These are phyloP conservation scores for Erigeron canadensis DNA, from an alignment of 129 eudicot genomes.

Conservation along the genomic window DNA sequence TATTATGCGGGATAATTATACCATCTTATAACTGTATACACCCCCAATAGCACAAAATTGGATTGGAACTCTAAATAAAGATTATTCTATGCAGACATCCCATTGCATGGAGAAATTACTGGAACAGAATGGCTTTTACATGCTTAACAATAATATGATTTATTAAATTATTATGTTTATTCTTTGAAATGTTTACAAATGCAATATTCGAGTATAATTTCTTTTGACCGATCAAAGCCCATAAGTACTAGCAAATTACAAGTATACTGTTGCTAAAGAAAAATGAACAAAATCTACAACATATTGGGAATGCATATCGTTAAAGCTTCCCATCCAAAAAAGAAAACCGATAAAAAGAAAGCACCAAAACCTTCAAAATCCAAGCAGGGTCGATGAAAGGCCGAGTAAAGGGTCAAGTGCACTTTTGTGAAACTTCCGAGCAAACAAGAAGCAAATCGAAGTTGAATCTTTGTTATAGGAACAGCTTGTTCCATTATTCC, in stretches of 20 bases:
- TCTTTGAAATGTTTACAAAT: too few species aligned
- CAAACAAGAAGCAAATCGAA: conserved; percentile 66
- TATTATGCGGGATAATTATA: too few species aligned
- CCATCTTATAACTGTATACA: too few species aligned
- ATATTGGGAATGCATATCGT: conserved; percentile 2
- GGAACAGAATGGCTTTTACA: too few species aligned
- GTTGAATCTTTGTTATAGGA: conserved; percentile 45
- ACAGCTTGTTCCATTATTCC: conserved; percentile 70
- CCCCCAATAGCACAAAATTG: too few species aligned
- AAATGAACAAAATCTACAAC: conserved; percentile 27
- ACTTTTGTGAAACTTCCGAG: conserved; percentile 68
- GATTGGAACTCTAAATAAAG: too few species aligned
- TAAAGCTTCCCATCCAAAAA: conserved; percentile 21
- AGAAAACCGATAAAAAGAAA: neutral
- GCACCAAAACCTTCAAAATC: conserved; percentile 38
- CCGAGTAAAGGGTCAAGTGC: conserved; percentile 61
- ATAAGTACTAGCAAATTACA: conserved; percentile 17
- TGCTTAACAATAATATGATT: too few species aligned
- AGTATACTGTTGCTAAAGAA: conserved; percentile 10
- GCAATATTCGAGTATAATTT: conserved; percentile 17
- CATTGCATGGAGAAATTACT: too few species aligned
- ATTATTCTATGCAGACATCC: too few species aligned
- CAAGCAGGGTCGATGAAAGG: conserved; percentile 47
- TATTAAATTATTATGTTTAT: too few species aligned
- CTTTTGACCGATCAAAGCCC: conserved; percentile 19